Percentiles rank a stretch among this genome's conserved stretches.
Evolutionary conservation across 1,284 basidiomycete species (phyloP).

Genomic region (Cutaneotrichosporon cutaneum): DNA sequence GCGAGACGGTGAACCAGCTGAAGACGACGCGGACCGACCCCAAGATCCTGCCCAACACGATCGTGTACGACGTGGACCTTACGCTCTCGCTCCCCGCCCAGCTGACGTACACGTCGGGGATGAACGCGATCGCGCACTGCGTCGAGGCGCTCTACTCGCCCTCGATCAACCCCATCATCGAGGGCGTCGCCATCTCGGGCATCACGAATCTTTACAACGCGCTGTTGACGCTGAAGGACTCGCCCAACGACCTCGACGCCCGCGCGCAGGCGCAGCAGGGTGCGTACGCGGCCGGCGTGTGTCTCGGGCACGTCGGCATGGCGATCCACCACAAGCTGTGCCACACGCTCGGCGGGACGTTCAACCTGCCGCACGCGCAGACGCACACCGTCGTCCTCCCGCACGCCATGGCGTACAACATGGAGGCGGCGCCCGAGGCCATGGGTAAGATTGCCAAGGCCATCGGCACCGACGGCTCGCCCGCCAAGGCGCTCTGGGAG

Average conservation of each 20-base stretch:
- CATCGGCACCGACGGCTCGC: constrained; percentile 41
- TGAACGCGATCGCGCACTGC: constrained; percentile 58
- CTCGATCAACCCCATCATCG: constrained; percentile 55
- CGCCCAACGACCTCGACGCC: constrained; percentile 49
- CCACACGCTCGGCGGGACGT: constrained; percentile 55
- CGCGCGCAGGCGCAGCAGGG: constrained; percentile 55
- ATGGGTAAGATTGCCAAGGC: constrained; percentile 52
- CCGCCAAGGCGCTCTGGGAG: constrained; percentile 54
- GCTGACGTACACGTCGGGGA: constrained; percentile 55
- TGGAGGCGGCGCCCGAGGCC: constrained; percentile 48
- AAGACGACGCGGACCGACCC: constrained; percentile 55
- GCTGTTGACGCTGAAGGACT: constrained; percentile 48
- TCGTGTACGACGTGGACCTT: constrained; percentile 57
- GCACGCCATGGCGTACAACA: constrained; percentile 56
- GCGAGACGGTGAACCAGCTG: constrained; percentile 55
- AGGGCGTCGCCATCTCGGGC: constrained; percentile 54
- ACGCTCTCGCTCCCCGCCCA: constrained; percentile 54
- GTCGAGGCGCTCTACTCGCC: constrained; percentile 55
- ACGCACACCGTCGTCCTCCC: constrained; percentile 58
- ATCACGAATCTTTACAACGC: constrained; percentile 51
- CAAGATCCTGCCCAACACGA: constrained; percentile 55
- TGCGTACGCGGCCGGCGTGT: constrained; percentile 55
- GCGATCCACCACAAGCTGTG: constrained; percentile 58
- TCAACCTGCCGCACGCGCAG: constrained; percentile 57
- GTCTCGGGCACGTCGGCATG: constrained; percentile 54